Percentiles rank a stretch among this genome's conserved stretches.
Conservation (phyloP, 495 filamentous ascomycete genomes). For the Penicillium paradoxum region DNA sequence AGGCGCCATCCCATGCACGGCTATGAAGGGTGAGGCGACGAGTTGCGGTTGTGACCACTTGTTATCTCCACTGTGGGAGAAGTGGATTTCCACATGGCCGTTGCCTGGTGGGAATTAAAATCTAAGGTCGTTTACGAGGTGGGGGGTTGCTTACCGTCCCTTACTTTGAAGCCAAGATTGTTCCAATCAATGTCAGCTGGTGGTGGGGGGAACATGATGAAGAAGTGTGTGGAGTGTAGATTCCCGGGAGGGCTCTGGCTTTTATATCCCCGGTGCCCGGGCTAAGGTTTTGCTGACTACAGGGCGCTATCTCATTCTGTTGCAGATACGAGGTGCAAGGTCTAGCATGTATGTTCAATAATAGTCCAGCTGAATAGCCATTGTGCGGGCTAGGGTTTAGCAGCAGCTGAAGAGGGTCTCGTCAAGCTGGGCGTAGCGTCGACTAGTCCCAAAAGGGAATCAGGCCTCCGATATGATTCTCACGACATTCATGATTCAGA, state of each 20-base stretch:
- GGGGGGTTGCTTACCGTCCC: slow-evolving; percentile 60
- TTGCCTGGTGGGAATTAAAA: slow-evolving; percentile 16
- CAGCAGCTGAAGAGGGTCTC: too few relatives aligned
- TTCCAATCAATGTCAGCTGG: slow-evolving; percentile 77
- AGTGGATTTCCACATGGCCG: slow-evolving; percentile 34
- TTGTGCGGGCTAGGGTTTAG: too few relatives aligned
- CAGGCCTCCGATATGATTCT: too few relatives aligned
- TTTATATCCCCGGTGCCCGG: not conserved
- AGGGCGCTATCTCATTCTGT: too few relatives aligned
- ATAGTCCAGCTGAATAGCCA: too few relatives aligned
- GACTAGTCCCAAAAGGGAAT: too few relatives aligned
- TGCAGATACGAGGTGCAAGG: too few relatives aligned
- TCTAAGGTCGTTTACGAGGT: not conserved
- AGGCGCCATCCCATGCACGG: slow-evolving; percentile 84
- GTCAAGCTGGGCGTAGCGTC: too few relatives aligned
- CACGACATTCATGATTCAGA: not conserved
- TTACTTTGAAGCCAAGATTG: slow-evolving; percentile 84
- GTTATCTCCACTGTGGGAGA: slow-evolving; percentile 30
- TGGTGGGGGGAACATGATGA: slow-evolving; percentile 65
- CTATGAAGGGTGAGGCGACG: slow-evolving; percentile 70
- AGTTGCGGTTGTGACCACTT: slow-evolving; percentile 72
- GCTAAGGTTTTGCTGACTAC: too few relatives aligned
- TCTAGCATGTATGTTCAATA: too few relatives aligned
- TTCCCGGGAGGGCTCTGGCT: not conserved
- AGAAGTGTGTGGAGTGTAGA: not conserved